Percentiles rank a stretch among this genome's conserved stretches.
These are phyloP conservation scores for Rhododendron ferrugineum DNA, from an alignment of 148 eudicot species.

Conservation along the genomic window DNA sequence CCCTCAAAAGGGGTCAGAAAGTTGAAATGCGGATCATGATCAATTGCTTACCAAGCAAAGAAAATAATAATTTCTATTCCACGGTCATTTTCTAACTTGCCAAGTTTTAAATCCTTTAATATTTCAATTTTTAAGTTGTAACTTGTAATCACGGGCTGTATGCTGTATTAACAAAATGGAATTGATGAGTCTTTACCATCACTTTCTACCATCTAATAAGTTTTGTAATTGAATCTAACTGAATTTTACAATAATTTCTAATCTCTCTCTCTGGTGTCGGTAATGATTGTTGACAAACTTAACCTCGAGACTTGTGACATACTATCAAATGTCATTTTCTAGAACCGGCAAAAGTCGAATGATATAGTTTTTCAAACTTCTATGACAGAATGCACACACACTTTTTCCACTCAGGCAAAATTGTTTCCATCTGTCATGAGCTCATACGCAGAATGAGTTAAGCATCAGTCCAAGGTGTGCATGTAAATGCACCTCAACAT, in stretches of 20 bases:
- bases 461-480: neutral
- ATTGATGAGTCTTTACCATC: neutral
- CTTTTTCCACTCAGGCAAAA: neutral
- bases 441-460: neutral
- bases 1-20: neutral
- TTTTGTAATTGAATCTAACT: neutral
- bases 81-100: neutral
- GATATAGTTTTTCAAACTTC: neutral
- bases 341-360: neutral
- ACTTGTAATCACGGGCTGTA: neutral
- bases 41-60: neutral
- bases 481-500: neutral
- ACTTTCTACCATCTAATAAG: neutral
- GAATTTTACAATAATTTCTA: neutral
- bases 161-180: neutral
- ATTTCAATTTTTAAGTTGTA: neutral
- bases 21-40: neutral
- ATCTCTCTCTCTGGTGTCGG: neutral
- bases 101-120: neutral
- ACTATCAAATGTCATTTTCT: neutral
- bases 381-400: neutral
- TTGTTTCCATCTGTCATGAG: neutral
- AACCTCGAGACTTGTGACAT: neutral
- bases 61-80: neutral
- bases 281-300: conserved; percentile 2